These are phyloP conservation scores for Claviceps sp. DNA, from an alignment of 2,329 filamentous ascomycete species.

Conservation along the genomic window DNA sequence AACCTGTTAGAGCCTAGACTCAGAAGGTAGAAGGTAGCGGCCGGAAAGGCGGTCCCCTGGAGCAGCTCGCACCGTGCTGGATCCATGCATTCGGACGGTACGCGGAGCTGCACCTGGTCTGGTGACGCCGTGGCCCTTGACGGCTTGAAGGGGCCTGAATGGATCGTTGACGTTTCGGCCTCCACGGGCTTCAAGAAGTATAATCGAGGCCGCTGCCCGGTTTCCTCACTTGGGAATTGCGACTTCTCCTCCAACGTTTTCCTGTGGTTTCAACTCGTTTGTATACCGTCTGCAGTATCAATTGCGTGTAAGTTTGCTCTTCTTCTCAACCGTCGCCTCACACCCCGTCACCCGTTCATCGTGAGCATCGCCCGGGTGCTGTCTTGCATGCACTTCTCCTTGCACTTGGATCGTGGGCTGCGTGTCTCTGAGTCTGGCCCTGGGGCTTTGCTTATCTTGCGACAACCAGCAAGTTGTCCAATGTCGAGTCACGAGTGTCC, in stretches of 20 bases:
- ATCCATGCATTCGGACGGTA: slow-evolving; percentile 1
- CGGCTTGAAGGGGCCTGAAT: neutral
- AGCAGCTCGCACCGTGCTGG: neutral
- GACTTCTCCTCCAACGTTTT: neutral
- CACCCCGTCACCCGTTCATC: neutral
- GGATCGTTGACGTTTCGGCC: slow-evolving; percentile 1
- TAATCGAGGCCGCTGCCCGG: slow-evolving; percentile 4
- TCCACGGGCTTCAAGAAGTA: slow-evolving; percentile 4
- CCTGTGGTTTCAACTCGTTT: slow-evolving; percentile 1
- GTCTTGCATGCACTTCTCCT: too few species aligned
- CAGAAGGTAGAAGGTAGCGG: neutral
- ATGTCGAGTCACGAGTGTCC: too few species aligned
- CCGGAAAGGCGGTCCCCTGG: slow-evolving; percentile 2
- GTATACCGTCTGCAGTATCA: slow-evolving; percentile 1
- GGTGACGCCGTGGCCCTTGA: slow-evolving; percentile 6
- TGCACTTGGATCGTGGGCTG: too few species aligned
- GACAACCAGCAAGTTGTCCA: neutral
- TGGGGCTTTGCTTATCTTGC: slow-evolving; percentile 5
- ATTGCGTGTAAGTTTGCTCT: slow-evolving; percentile 3
- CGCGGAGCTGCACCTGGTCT: slow-evolving; percentile 5
- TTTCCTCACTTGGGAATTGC: neutral
- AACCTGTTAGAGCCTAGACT: too few species aligned
- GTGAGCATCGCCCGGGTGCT: too few species aligned
- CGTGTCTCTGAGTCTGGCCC: too few species aligned
- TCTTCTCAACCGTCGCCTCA: neutral